Conservation (phyloP, 768 basidiomycete species). For the Hericium erinaceus region DNA sequence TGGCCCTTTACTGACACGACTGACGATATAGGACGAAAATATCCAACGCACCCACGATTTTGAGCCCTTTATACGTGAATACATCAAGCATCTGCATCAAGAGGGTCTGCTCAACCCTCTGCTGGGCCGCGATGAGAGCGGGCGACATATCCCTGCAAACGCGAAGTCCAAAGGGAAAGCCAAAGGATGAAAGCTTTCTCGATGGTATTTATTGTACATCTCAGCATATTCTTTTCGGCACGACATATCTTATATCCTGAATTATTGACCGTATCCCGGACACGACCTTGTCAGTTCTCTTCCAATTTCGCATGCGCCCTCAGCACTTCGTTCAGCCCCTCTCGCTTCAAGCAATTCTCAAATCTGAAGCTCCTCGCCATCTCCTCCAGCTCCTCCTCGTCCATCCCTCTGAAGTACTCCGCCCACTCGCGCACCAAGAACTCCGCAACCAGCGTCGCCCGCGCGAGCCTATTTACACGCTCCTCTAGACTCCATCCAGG, state of each 20-base stretch:
- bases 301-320: background rate
- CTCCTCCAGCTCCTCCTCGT: conserved; percentile 27
- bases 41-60: conserved; percentile 54
- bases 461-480: conserved; percentile 19
- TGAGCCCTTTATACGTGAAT: conserved; percentile 48
- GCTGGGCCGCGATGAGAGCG: conserved; percentile 20
- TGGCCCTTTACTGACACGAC: background rate
- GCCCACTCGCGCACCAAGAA: conserved; percentile 22
- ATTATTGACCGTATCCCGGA: too few species aligned
- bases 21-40: conserved; percentile 52
- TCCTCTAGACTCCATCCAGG: conserved; percentile 24
- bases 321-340: conserved; percentile 17
- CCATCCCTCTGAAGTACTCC: conserved; percentile 25
- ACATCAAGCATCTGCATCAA: conserved; percentile 31
- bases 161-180: background rate
- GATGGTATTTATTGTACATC: background rate
- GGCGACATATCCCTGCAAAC: background rate
- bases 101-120: conserved; percentile 39
- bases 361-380: conserved; percentile 34
- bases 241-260: background rate
- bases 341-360: conserved; percentile 28
- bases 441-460: conserved; percentile 28
- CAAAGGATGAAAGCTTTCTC: background rate
- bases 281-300: background rate
- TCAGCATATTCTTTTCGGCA: background rate